A percentile compares a stretch with the other conserved stretches of the same genome.
phyloP scores from a whole-genome alignment of 306 rosid species.

The Begonia peltatifolia region DNA sequence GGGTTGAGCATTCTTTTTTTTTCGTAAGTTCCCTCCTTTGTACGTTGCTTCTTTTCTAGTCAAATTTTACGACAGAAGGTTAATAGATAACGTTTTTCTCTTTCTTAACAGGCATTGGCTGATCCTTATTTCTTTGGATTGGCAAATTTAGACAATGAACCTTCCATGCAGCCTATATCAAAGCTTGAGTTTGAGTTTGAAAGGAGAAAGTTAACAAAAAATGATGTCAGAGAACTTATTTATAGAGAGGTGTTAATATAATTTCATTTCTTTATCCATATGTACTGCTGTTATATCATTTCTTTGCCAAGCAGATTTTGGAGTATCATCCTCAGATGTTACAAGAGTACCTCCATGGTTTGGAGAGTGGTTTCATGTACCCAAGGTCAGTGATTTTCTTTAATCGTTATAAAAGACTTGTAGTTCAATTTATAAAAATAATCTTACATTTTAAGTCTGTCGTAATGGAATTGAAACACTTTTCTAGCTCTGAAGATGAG shows the following conservation, averaged over 20 bases:
- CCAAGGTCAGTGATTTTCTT: slow-evolving; percentile 33
- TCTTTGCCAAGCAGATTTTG: slow-evolving; percentile 30
- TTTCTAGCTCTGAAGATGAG: too few relatives aligned
- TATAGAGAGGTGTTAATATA: slow-evolving; percentile 42
- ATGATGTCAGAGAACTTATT: slow-evolving; percentile 43
- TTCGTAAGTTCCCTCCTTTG: too few relatives aligned
- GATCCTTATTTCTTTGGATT: slow-evolving; percentile 45
- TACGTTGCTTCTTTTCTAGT: too few relatives aligned
- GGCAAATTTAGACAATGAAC: slow-evolving; percentile 38
- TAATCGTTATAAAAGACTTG: not conserved
- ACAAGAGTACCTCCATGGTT: slow-evolving; percentile 39
- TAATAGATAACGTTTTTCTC: not conserved
- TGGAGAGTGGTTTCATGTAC: slow-evolving; percentile 41
- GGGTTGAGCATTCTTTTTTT: too few relatives aligned
- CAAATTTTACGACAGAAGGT: too few relatives aligned
- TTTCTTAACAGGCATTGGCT: slow-evolving; percentile 35
- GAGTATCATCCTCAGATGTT: slow-evolving; percentile 71
- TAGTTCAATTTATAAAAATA: not conserved
- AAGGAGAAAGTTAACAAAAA: slow-evolving; percentile 35
- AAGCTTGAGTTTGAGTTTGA: slow-evolving; percentile 57
- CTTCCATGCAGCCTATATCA: slow-evolving; percentile 41
- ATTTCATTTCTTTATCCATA: not conserved
- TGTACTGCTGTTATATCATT: not conserved
- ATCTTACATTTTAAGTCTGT: too few relatives aligned
- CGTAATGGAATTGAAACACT: too few relatives aligned